Evolutionary conservation across 2,329 filamentous ascomycete species (phyloP), one percentile per base, ranked within the genome.

Genomic region (Aspergillus sergii): DNA sequence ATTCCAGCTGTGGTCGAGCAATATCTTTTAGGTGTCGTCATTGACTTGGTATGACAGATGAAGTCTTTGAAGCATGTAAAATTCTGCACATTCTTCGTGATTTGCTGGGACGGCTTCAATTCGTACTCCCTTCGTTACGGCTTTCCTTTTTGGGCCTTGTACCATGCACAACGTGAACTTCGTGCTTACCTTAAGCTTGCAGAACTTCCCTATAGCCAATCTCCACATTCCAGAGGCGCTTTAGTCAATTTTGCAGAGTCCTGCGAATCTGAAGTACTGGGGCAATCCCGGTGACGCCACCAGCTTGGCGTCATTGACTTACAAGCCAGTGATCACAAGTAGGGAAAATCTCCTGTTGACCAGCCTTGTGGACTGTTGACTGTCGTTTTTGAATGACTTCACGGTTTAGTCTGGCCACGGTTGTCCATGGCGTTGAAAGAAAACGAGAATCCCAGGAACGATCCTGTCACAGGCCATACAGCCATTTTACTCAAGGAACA

Each of bases 181-280:
- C 19, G 21, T 16, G 28, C 28, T 32, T 32, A 51, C 41, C 59
- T 51, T 54, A 64, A 65, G 50, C 58, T 64, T 67, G 57, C 63
- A 67, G 61, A 30, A 32, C 43, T 21, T 54, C 28, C 7, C 19
- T 50, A 26, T 58, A 41, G 11, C 12, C 14, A n/a, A 11, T 50
- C 53, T 46, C 65, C 63, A 63, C 65, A 63, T 63, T 64, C 59
- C 50, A 39, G 39, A 39, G 46, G 28, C 61, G 56, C 59, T 57
- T 58, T 54, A 48, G 19, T 48, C 23, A 41, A 50, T 48, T 21
- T 56, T 62, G 48, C 26, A 32, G 10, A 51, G 36, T 46, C 19
- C 56, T 23, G 34, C 36, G 36, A 3, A 39, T 39, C 11, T 62
- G 39, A 32, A 10, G 28, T 19, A 12, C 30, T 43, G 45, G 21